Base-by-base conservation (phyloP, 495 filamentous ascomycete species). In the Xylaria cubensis region DNA sequence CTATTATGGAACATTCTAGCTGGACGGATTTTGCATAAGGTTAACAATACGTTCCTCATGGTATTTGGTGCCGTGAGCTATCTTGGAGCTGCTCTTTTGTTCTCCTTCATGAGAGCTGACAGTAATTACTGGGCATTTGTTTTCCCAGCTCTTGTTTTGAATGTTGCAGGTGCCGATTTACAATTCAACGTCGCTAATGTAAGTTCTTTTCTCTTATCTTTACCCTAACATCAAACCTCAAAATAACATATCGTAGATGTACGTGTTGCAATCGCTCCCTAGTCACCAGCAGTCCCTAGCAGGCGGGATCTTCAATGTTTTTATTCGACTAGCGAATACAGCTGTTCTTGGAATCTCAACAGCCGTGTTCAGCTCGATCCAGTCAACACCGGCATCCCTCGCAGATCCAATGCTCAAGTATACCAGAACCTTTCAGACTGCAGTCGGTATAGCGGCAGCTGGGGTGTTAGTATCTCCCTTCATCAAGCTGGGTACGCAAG, bases 101-200 rank as follows among this genome's bases (percentile, higher is more conserved):
- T 87, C 17, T 76, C 82, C 1, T 58, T 83, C 29, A 80, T 83
- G 73, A 75, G 46, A 46, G 76, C 76, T 0, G 78, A 81, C 29
- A 82, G 80, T 58, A 74, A 73, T 79, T 90, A 89, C 76, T 90
- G 88, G 88, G 86, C 86, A 4, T 87, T 87, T 67, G 83, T 86
- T 51, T 89, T 90, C 73, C 87, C 87, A 1, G 80, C 84, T 17
- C 82, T 90, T 59, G 75, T 88, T 13, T 75, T 89, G 19, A 79
- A 76, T 58, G 87, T 89, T 17, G 84, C 86, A n/a, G 87, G 87
- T 6, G 87, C 86, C 15, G 88, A 90, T 76, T 84, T 88, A 15
- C 86, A 90, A 70, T 90, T 90, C 78, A 90, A 89, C 63, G 88
- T 90, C 46, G 84, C 85, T 7, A 90, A 90, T 74, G 87, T 89